Base-by-base conservation (phyloP, 176 grass and related monocot genomes). In the Bromus sterilis region DNA sequence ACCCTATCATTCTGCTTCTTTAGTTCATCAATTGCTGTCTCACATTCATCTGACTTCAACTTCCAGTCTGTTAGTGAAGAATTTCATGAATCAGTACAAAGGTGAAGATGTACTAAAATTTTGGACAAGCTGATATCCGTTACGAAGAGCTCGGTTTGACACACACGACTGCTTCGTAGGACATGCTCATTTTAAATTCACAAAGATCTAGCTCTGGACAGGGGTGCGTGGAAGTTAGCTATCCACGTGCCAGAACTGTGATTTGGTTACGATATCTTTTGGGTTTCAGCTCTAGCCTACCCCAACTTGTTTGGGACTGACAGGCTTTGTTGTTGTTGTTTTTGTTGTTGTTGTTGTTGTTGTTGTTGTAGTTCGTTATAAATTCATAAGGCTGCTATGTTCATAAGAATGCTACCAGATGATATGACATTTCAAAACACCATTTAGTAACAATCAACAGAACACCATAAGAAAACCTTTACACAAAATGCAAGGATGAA, bases 21-120 rank as follows among this genome's bases (percentile, higher is more conserved):
- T 44, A 91, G 75, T 86, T 94, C 90, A 42, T 95, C 95, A 43
- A 95, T 85, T 29, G 80, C 79, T 37, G 80, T 89, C 72, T 94
- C 95, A 84, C 82, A 98, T 81, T 94, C 95, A 78, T 95, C 95
- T 24, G 95, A 98, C 93, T 89, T 94, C 31, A 83, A 69, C 80
- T 98, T 98, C 95, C 95, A 98, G 29, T 98, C 95, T 98, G 40
- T 75, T 37, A 21, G 62, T 37, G 77, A 84, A 72, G 28, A 78
- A 30, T 56, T 79, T 29, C 44, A 74, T 73, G 66, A 78, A 76
- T 69, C 15, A 82, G 37, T 56, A 78, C 56, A 78, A 78, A 83
- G 44, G 44, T 29, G 34, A 89, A 66, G 18, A 61, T 70, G 23
- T 75, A 78, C 53, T 28, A 33, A 35, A 55, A 71, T 16, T 74